Percentiles rank a stretch among this genome's conserved stretches.
These are phyloP conservation scores for Melaleuca quinquenervia DNA, from an alignment of 345 rosid species.

Conservation along the genomic window DNA sequence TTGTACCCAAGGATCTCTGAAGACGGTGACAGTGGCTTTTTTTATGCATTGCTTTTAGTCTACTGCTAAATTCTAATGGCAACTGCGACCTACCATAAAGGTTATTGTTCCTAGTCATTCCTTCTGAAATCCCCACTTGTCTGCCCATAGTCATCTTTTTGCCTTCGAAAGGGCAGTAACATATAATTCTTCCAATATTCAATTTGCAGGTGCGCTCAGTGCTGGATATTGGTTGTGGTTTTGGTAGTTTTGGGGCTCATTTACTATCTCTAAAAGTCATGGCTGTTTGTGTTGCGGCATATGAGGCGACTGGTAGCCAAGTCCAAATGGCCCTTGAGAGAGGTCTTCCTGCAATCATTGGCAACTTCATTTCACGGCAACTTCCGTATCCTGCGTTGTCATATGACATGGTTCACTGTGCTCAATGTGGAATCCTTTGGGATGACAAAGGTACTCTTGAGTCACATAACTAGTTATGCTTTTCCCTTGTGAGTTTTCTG, in stretches of 20 bases:
- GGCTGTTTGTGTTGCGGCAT: constrained; percentile 82
- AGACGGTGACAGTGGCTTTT: neutral
- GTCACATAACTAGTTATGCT: neutral
- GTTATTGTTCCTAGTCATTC: neutral
- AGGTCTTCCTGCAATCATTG: constrained; percentile 98
- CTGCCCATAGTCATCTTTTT: neutral
- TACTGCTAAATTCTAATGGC: neutral
- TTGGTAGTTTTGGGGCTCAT: constrained; percentile 98
- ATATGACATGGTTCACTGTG: constrained; percentile 95
- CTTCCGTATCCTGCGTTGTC: constrained; percentile 89
- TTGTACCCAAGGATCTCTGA: neutral
- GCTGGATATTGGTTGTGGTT: constrained; percentile 94
- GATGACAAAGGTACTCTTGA: constrained; percentile 62
- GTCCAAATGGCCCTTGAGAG: constrained; percentile 95
- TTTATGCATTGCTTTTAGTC: neutral
- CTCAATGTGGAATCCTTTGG: constrained; percentile 87
- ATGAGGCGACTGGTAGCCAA: constrained; percentile 96
- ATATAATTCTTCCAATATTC: neutral
- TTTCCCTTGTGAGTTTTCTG: neutral
- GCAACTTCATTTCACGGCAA: constrained; percentile 67
- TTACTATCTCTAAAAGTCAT: constrained; percentile 67
- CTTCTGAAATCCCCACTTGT: neutral
- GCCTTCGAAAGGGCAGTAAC: neutral
- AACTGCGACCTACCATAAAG: neutral
- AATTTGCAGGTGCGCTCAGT: constrained; percentile 54